Evolutionary conservation across 2,329 filamentous ascomycete genomes (phyloP), one percentile per base, ranked within the genome.

Genomic region (Lasiodiplodia sp.): DNA sequence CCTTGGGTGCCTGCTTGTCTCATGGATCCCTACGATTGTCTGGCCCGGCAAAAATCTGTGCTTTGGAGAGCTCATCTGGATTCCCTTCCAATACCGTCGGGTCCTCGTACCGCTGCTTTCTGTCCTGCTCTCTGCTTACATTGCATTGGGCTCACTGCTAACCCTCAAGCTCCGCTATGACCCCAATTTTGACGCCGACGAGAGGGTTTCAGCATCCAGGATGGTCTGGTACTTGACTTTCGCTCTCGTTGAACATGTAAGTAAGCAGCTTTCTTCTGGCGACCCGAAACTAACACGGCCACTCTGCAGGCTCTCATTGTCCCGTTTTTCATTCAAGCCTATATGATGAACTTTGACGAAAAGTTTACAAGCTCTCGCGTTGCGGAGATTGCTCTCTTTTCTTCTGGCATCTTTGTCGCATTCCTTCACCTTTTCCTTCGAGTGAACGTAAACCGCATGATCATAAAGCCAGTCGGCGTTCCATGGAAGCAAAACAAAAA

Each of bases 21-120:
- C 86, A 23, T 90, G 89, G 78, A 79, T 89, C 47, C 85, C 90
- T 31, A 87, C 88, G 18, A 80, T 86, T 67, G 82, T 87, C 62
- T 79, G 85, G 70, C 83, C 81, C 4, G 85, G 89, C 53, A 83
- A 84, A 6, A 85, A 89, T 71, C 83, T 85, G 65, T 92, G 90
- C 79, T 89, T 91, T 72, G 88, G 88, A 28, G 89, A 88, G 6
- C 82, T 92, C 8, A 87, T 91, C 72, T 92, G 88, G 87, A 91
- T 90, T 70, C 81, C 91, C 52, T 83, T 86, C 67, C 83, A 82
- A 72, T 92, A 88, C 79, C 66, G 57, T 23, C 84, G 87, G n/a
- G 75, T 84, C 16, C 84, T 86, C 5, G 86, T 92, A 67, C 82
- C 82, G 11, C 74, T 91, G 1, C 75, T 91, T 12, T 77, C 85